phyloP scores from a whole-genome alignment of 108 stramenopile species.

The Cylindrotheca fusiformis region DNA sequence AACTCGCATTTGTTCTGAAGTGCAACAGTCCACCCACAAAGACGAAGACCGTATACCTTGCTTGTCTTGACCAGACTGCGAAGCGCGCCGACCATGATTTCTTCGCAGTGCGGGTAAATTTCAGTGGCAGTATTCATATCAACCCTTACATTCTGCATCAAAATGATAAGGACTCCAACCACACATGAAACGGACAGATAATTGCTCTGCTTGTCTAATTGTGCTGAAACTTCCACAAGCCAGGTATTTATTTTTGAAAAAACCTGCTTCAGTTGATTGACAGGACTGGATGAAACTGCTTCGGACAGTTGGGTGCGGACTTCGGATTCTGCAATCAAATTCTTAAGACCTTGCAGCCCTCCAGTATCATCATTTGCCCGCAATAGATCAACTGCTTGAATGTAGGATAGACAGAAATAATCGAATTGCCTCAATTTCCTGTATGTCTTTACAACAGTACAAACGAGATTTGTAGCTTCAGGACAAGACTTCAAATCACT shows the following conservation, averaged over 20 bases:
- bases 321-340: not conserved
- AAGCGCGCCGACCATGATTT: conserved; percentile 12
- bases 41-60: not conserved
- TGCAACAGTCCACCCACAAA: conserved; percentile 38
- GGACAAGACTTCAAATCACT: not conserved
- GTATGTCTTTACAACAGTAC: conserved; percentile 43
- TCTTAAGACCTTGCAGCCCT: not conserved
- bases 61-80: conserved; percentile 4
- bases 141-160: conserved; percentile 28
- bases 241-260: conserved; percentile 50
- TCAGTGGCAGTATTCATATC: conserved; percentile 21
- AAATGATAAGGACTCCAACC: conserved; percentile 8
- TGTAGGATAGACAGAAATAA: conserved; percentile 22
- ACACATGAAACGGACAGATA: not conserved
- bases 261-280: conserved; percentile 33
- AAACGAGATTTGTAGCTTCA: conserved; percentile 26
- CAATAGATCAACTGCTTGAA: not conserved
- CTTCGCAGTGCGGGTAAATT: conserved; percentile 24
- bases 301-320: conserved; percentile 4
- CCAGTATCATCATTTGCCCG: not conserved
- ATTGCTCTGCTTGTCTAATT: not conserved
- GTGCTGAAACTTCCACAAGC: conserved; percentile 1
- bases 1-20: conserved; percentile 40
- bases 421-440: conserved; percentile 52
- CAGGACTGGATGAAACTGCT: conserved; percentile 32